Evolutionary conservation across 2,329 filamentous ascomycete genomes (phyloP).

Genomic region (Aspergillus caelatus): DNA sequence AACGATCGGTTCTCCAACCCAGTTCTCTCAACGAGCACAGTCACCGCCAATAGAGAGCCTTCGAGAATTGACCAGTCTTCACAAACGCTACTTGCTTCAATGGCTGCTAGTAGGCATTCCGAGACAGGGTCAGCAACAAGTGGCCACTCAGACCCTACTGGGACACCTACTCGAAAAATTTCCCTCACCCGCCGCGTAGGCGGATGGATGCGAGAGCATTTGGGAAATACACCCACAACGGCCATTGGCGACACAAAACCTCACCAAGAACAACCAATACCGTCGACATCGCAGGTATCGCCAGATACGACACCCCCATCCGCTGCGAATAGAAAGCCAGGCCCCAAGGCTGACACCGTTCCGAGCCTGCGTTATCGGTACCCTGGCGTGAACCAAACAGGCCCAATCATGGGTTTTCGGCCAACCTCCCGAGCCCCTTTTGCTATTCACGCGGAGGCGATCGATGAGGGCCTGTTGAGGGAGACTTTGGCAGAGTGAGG

Average conservation of each 20-base stretch:
- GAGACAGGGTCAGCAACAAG: slow-evolving; percentile 28
- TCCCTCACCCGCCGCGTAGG: slow-evolving; percentile 60
- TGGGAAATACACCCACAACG: slow-evolving; percentile 57
- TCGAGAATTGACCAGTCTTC: slow-evolving; percentile 30
- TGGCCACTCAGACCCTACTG: slow-evolving; percentile 23
- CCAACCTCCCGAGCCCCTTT: slow-evolving; percentile 57
- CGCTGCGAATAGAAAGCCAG: slow-evolving; percentile 63
- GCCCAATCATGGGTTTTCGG: slow-evolving; percentile 72
- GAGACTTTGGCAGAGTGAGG: slow-evolving; percentile 58
- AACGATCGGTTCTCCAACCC: slow-evolving; percentile 43
- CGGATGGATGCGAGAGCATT: slow-evolving; percentile 67
- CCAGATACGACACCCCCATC: neutral
- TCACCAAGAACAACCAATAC: neutral
- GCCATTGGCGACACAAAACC: slow-evolving; percentile 8
- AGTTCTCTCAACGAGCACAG: slow-evolving; percentile 40
- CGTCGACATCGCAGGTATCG: neutral
- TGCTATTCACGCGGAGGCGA: slow-evolving; percentile 58
- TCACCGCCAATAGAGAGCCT: slow-evolving; percentile 37
- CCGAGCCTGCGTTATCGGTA: slow-evolving; percentile 46
- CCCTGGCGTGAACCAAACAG: slow-evolving; percentile 78
- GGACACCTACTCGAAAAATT: slow-evolving; percentile 28
- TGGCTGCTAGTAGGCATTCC: slow-evolving; percentile 30
- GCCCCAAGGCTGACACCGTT: slow-evolving; percentile 3
- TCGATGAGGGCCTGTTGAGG: slow-evolving; percentile 64
- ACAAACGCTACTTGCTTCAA: slow-evolving; percentile 39